Evolutionary conservation across 2,329 filamentous ascomycete species (phyloP).

Genomic region (Colletotrichum costaricense): DNA sequence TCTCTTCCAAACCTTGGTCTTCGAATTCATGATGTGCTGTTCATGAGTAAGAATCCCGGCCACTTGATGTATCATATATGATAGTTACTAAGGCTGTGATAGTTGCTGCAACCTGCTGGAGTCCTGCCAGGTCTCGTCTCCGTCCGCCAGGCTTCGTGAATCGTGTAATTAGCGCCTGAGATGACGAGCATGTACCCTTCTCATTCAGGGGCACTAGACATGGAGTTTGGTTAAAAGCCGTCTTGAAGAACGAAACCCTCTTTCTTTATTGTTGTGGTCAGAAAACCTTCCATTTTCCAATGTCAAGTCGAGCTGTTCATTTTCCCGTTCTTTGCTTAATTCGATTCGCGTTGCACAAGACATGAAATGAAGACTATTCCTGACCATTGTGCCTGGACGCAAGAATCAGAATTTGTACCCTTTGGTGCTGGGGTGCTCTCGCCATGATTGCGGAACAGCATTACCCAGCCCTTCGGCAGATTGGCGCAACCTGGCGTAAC

Average conservation of each 20-base stretch:
- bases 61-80: neutral
- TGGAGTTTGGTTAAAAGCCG: no score
- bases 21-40: neutral
- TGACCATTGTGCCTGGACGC: no score
- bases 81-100: neutral
- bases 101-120: neutral
- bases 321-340: neutral
- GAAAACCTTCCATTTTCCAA: neutral
- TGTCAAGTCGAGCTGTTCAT: neutral
- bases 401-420: neutral
- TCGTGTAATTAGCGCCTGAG: neutral
- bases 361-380: no score
- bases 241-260: neutral
- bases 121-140: neutral
- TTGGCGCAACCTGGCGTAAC: neutral
- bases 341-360: no score
- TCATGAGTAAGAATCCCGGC: neutral
- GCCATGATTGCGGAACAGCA: neutral
- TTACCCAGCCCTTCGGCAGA: neutral
- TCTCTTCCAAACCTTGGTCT: neutral
- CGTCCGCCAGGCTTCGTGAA: neutral
- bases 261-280: neutral
- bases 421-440: neutral
- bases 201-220: neutral
- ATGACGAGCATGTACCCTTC: neutral